Evolutionary conservation across 2,329 filamentous ascomycete genomes (phyloP), one percentile per base, ranked within the genome.

Genomic region (Curvularia spicifera): DNA sequence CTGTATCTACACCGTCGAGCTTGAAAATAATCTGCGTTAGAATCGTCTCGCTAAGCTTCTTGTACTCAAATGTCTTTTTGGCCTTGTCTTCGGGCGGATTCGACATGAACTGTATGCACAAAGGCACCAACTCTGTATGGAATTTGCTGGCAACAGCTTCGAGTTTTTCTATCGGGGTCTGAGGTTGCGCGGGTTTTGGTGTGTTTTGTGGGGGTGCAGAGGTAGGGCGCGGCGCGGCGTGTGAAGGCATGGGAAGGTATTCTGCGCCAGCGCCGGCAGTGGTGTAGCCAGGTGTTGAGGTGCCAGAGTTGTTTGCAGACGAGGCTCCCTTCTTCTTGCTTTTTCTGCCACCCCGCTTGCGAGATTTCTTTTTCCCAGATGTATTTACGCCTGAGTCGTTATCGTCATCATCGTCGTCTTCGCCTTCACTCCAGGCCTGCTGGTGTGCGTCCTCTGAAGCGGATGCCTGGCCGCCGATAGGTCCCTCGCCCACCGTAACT

Each of bases 21-120:
- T 93, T 94, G 63, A 95, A 78, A 37, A 94, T 71, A 2, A 93
- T 86, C 67, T 93, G 89, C 61, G 89, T 86, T 81, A 95, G 81
- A 39, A 93, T 84, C 4, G 88, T 91, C 80, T 95, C 91, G 4
- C 86, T 88, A 18, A 95, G 76, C 72, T 85, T 88, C 73, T 89
- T 87, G 73, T 94, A 89, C 70, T 93, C 89, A 33, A 92, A 90
- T 13, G 85, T 84, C 49, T 85, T 81, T 81, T 90, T 91, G 74
- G 88, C 87, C 39, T 79, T 68, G 13, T 76, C 71, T 3, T 77
- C 72, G 0, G 91, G 91, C 10, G 91, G 88, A 8, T 82, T 79
- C 5, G 78, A 79, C 20, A 84, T 82, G 72, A 87, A 94, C 24
- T 87, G 77, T 4, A 83, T 76, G 67, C 87, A 91, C 6, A 88